A percentile compares a stretch with the other conserved stretches of the same genome.
Conservation (phyloP, 345 rosid genomes). For the Acer negundo region DNA sequence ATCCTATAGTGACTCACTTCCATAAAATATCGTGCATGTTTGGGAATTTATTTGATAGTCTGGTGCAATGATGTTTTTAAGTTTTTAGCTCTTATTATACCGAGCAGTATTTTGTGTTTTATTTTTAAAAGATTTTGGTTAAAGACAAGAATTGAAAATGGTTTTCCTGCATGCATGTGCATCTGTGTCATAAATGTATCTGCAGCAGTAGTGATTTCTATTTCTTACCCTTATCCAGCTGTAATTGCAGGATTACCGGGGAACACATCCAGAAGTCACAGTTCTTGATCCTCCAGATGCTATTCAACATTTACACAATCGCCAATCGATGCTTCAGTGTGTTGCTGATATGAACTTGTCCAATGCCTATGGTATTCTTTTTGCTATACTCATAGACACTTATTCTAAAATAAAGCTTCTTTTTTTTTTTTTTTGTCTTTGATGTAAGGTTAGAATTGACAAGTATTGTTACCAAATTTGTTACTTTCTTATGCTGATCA, state of each 20-base stretch:
- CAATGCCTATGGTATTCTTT: slow-evolving; percentile 44
- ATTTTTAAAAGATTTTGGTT: background rate
- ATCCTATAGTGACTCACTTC: background rate
- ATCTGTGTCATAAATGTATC: background rate
- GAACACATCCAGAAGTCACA: slow-evolving; percentile 74
- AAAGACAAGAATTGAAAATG: background rate
- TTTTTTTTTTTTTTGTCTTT: background rate
- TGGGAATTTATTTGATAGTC: background rate
- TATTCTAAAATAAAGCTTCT: too few relatives aligned
- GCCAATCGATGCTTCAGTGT: slow-evolving; percentile 81
- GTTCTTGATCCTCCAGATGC: slow-evolving; percentile 90
- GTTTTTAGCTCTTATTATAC: background rate
- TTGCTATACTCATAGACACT: background rate
- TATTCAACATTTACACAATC: slow-evolving; percentile 69
- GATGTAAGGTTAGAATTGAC: background rate
- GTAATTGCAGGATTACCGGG: slow-evolving; percentile 58
- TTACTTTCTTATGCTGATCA: slow-evolving; percentile 13
- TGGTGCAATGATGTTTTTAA: background rate
- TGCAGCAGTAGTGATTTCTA: background rate
- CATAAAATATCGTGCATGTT: background rate
- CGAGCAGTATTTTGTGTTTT: background rate
- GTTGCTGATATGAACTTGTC: slow-evolving; percentile 79
- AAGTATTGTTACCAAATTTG: background rate
- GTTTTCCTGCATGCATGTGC: background rate
- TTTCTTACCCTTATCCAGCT: slow-evolving; percentile 5